Percentiles rank a stretch among this genome's conserved stretches.
Conservation (phyloP, 805 yeast genomes). For the Candida coquimbonensis region DNA sequence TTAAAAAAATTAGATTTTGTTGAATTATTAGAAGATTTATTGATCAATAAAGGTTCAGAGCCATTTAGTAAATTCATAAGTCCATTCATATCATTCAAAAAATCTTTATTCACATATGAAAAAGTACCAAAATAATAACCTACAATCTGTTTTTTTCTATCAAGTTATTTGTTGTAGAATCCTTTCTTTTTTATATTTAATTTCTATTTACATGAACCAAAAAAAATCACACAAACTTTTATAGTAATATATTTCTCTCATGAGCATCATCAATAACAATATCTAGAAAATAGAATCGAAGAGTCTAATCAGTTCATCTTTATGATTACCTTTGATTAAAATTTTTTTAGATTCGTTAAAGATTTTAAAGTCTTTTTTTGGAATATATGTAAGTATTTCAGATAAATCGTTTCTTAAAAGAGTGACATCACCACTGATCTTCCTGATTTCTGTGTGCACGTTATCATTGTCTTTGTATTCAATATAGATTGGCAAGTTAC, state of each 20-base stretch:
- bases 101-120: constrained; percentile 12
- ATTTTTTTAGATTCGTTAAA: constrained; percentile 45
- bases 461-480: constrained; percentile 57
- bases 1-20: constrained; percentile 8
- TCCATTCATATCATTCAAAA: constrained; percentile 9
- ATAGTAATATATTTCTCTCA: neutral
- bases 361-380: constrained; percentile 40
- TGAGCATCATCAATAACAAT: neutral
- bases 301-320: constrained; percentile 11
- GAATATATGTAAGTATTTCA: constrained; percentile 39
- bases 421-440: constrained; percentile 59
- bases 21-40: constrained; percentile 2
- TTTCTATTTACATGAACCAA: constrained; percentile 1
- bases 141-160: neutral
- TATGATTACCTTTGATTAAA: constrained; percentile 21
- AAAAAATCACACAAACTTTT: neutral
- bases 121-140: constrained; percentile 3
- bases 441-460: constrained; percentile 66
- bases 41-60: constrained; percentile 6
- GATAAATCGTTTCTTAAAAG: constrained; percentile 64
- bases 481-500: constrained; percentile 77
- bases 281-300: constrained; percentile 14
- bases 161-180: neutral
- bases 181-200: neutral
- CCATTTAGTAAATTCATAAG: constrained; percentile 11